phyloP scores from a whole-genome alignment of 345 rosid species.

The Eucalyptus erythrocorys region DNA sequence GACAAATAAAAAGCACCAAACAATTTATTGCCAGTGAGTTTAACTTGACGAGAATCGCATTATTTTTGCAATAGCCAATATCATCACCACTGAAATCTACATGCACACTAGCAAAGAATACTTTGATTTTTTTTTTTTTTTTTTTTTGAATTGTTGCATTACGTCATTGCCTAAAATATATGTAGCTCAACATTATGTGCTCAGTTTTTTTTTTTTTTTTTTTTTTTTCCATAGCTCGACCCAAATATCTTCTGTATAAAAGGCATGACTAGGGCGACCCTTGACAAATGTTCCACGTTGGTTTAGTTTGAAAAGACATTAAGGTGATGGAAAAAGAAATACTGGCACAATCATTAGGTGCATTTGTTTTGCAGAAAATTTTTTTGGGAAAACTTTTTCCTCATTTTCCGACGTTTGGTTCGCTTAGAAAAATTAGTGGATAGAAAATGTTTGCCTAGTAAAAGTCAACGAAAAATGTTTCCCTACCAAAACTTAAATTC shows the following conservation, averaged over 20 bases:
- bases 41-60: too few species aligned
- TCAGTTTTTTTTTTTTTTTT: too few species aligned
- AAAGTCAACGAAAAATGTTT: too few species aligned
- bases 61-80: too few species aligned
- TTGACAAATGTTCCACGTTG: not conserved
- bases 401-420: accelerated
- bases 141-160: not conserved
- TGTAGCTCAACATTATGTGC: not conserved
- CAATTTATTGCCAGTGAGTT: not conserved
- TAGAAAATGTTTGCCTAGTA: too few species aligned
- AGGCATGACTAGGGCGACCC: not conserved
- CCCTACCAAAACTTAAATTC: too few species aligned
- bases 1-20: not conserved
- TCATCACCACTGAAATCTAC: too few species aligned
- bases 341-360: not conserved
- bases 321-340: not conserved
- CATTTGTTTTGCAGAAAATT: accelerated
- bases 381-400: accelerated
- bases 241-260: too few species aligned
- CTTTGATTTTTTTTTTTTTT: too few species aligned
- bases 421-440: accelerated
- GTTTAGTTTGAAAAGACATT: not conserved
- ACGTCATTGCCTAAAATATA: not conserved
- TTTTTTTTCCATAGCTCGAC: too few species aligned
- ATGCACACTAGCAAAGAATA: too few species aligned